Evolutionary conservation across 164 flowering plant species (phyloP).

Genomic region (Piper longum): DNA sequence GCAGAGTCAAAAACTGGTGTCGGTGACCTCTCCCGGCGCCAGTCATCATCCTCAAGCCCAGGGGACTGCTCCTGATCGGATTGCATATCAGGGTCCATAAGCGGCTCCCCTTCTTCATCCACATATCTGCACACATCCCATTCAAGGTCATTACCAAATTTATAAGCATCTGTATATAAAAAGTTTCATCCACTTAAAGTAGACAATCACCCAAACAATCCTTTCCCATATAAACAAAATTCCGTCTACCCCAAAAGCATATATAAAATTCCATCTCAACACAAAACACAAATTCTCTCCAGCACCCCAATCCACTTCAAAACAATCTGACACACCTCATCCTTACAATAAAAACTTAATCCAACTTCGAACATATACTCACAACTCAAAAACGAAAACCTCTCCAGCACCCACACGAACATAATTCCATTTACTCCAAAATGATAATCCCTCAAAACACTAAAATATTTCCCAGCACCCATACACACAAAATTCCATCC

Average conservation of each 20-base stretch:
- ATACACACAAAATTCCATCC: no score
- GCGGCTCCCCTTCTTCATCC: constrained; percentile 84
- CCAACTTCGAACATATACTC: no score
- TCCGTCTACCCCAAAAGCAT: neutral
- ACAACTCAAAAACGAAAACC: no score
- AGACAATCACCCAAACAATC: neutral
- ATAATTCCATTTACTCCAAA: no score
- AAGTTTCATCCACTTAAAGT: neutral
- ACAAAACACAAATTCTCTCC: neutral
- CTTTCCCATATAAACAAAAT: neutral
- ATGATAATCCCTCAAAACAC: no score
- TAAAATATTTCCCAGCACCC: no score
- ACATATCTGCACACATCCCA: constrained; percentile 30
- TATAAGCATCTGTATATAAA: neutral
- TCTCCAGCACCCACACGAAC: no score
- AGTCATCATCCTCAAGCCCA: constrained; percentile 19
- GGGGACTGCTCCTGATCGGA: constrained; percentile 36
- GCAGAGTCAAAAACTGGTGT: constrained; percentile 27
- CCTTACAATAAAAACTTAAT: no score
- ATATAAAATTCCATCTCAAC: neutral
- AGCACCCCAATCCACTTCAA: neutral
- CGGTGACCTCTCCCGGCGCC: constrained; percentile 41
- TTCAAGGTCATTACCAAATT: neutral
- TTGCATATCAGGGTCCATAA: constrained; percentile 63
- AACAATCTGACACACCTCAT: no score